Percentiles rank a stretch among this genome's conserved stretches.
phyloP scores from a whole-genome alignment of 805 yeast species.

The Clavispora asparagi region DNA sequence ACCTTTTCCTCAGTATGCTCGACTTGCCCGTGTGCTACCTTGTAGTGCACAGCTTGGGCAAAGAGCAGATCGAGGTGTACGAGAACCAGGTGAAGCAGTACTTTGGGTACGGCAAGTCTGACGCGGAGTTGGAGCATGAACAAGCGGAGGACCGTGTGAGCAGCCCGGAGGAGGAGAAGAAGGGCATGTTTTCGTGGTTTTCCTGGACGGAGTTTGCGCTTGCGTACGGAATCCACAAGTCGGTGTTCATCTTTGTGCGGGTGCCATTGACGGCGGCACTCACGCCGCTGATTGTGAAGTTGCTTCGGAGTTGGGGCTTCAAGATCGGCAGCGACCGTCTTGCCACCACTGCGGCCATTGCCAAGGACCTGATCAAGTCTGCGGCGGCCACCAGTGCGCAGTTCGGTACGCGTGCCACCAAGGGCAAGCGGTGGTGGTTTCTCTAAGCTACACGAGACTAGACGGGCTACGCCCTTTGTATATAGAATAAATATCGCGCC shows the following conservation, averaged over 20 bases:
- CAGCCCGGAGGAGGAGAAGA: conserved; percentile 18
- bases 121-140: conserved; percentile 34
- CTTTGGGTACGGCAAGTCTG: conserved; percentile 57
- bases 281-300: conserved; percentile 71
- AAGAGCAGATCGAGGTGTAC: conserved; percentile 66
- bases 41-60: conserved; percentile 82
- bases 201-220: conserved; percentile 80
- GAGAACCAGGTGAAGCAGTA: conserved; percentile 55
- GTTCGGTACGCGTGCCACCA: conserved; percentile 51
- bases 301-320: conserved; percentile 73
- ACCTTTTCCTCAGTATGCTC: conserved; percentile 62
- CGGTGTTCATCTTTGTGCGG: conserved; percentile 67
- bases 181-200: conserved; percentile 27
- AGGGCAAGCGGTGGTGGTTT: conserved; percentile 58
- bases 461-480: background rate
- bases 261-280: conserved; percentile 89
- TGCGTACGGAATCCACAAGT: conserved; percentile 92
- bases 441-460: conserved; percentile 29
- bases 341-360: conserved; percentile 31
- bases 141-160: conserved; percentile 30
- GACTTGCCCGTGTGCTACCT: conserved; percentile 83
- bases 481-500: conserved; percentile 2
- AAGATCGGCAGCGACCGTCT: conserved; percentile 55
- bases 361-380: conserved; percentile 6
- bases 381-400: conserved; percentile 38